Evolutionary conservation across 140 eudicot genomes (phyloP).

Genomic region (Senecio squalidus): DNA sequence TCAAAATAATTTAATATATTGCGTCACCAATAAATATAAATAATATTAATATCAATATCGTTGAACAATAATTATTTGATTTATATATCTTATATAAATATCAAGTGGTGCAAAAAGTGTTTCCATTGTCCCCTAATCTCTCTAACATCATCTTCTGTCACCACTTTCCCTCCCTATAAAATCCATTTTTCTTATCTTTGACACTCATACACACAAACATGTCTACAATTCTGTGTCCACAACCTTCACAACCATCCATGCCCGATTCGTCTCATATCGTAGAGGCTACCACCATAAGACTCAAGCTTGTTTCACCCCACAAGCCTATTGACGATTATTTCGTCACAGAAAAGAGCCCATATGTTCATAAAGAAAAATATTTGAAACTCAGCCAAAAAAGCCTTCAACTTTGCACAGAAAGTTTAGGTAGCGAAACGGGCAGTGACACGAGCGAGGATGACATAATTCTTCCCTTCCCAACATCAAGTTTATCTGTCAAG

Average conservation of each 20-base stretch:
- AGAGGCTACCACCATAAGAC: slow-evolving; percentile 47
- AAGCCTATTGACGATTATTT: slow-evolving; percentile 17
- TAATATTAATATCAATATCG: slow-evolving; percentile 8
- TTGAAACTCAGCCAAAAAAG: slow-evolving; percentile 56
- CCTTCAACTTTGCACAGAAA: slow-evolving; percentile 74
- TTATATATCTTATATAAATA: neutral
- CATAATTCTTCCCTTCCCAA: neutral
- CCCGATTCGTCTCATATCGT: slow-evolving; percentile 34
- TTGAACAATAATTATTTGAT: slow-evolving; percentile 26
- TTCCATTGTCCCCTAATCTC: slow-evolving; percentile 18
- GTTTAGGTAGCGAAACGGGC: slow-evolving; percentile 75
- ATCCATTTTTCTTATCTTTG: slow-evolving; percentile 23
- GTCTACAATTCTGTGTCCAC: slow-evolving; percentile 46
- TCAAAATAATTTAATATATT: no score
- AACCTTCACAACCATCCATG: slow-evolving; percentile 32
- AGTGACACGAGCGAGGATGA: slow-evolving; percentile 35
- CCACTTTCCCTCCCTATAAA: slow-evolving; percentile 51
- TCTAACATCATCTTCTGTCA: slow-evolving; percentile 27
- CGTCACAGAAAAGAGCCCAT: slow-evolving; percentile 8
- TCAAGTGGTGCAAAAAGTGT: slow-evolving; percentile 49
- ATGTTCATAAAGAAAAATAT: slow-evolving; percentile 27
- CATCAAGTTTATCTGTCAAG: neutral
- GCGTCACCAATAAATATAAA: neutral
- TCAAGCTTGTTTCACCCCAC: slow-evolving; percentile 41
- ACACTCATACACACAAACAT: slow-evolving; percentile 21